These are phyloP conservation scores for Blastobotrys attinorum DNA, from an alignment of 805 yeast species.

Conservation along the genomic window DNA sequence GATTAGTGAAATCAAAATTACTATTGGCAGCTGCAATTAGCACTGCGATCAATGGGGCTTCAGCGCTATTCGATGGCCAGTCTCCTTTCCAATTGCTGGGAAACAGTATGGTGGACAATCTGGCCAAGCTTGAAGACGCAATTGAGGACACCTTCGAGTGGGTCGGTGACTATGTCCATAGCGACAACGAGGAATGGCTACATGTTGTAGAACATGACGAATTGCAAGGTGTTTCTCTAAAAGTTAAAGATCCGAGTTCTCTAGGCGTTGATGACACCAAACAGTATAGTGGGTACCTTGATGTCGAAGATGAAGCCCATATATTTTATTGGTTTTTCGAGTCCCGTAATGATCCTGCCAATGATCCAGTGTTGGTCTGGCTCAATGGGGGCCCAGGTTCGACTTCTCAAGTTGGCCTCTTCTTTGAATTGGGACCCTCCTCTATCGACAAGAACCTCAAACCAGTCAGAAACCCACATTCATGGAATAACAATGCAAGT, in stretches of 20 bases:
- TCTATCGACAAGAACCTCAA: constrained; percentile 44
- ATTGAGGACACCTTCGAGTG: too few relatives aligned
- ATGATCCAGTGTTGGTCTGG: constrained; percentile 75
- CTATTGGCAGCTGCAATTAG: too few relatives aligned
- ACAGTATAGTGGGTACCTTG: constrained; percentile 78
- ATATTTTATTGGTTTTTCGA: constrained; percentile 77
- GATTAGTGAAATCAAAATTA: too few relatives aligned
- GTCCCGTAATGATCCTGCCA: constrained; percentile 77
- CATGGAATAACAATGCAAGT: constrained; percentile 76
- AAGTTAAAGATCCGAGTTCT: constrained; percentile 56
- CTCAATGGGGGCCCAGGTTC: constrained; percentile 87
- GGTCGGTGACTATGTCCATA: too few relatives aligned
- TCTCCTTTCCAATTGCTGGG: too few relatives aligned
- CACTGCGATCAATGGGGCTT: too few relatives aligned
- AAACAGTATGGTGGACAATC: too few relatives aligned
- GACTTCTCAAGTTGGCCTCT: constrained; percentile 68
- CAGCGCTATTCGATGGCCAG: too few relatives aligned
- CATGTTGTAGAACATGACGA: neutral
- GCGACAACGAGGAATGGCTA: neutral
- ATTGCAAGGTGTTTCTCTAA: constrained; percentile 38
- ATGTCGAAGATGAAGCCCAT: constrained; percentile 69
- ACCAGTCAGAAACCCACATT: constrained; percentile 58
- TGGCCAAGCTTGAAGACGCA: too few relatives aligned
- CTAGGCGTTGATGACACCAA: constrained; percentile 66
- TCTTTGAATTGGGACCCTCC: constrained; percentile 74